Evolutionary conservation across 805 yeast genomes (phyloP).

Genomic region (Kodamaea kaohsiungensis): DNA sequence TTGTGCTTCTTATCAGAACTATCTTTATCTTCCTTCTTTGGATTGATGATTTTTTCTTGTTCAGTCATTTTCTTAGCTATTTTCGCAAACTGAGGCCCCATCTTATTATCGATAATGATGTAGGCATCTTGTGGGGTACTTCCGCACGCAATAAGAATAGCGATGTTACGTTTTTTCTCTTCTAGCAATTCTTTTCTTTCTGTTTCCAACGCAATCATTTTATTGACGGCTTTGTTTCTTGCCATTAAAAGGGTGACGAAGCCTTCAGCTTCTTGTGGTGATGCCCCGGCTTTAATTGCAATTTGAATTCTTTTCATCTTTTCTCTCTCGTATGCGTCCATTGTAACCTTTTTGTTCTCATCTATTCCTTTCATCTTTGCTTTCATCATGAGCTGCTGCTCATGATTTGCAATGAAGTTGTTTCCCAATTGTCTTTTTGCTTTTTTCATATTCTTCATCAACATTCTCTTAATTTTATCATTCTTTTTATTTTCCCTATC

Average conservation of each 20-base stretch:
- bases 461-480: constrained; percentile 11
- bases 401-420: constrained; percentile 13
- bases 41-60: background rate
- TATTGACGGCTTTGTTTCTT: background rate
- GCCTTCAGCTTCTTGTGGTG: constrained; percentile 5
- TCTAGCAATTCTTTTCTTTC: background rate
- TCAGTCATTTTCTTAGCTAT: background rate
- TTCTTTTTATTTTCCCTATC: constrained; percentile 13
- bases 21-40: background rate
- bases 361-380: constrained; percentile 1
- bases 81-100: background rate
- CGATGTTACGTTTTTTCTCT: constrained; percentile 8
- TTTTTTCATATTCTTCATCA: constrained; percentile 20
- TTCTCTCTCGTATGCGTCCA: constrained; percentile 5
- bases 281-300: background rate
- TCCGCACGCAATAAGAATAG: background rate
- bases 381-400: constrained; percentile 11
- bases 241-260: background rate
- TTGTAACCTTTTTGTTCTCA: constrained; percentile 2
- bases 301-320: constrained; percentile 7
- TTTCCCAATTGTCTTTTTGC: constrained; percentile 26
- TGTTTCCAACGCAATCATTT: background rate
- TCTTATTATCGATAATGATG: background rate
- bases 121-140: background rate
- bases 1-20: background rate